Evolutionary conservation across 495 filamentous ascomycete genomes (phyloP), one percentile per base, ranked within the genome.

Genomic region (Penicillium roqueforti): DNA sequence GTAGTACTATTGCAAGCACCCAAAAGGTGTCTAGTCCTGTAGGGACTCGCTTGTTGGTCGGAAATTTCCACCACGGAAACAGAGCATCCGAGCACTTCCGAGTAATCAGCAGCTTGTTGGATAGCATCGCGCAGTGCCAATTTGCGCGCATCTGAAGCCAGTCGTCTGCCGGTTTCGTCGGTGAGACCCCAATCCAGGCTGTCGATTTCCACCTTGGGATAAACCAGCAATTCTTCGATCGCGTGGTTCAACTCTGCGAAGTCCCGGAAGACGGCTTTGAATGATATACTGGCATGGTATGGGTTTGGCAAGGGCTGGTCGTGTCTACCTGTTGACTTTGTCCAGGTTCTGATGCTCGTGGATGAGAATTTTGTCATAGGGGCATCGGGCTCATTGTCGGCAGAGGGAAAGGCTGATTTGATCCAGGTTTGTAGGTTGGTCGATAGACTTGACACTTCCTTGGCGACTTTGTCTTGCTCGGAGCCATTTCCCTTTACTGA

Each of bases 101-200:
- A 59, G 45, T 53, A 62, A 13, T 67, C 64, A 6, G 58, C 44
- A 0, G 64, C 64, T 16, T 62, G 56, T 6, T 36, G 19, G 4
- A 67, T 47, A 6, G 64, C 64, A 41, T 67, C 54, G 0, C 44
- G 51, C 38, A 67, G 47, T 19, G 61, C 64, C 47, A 53, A 13
- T 19, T 58, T 65, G 9, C 64, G 58, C 29, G 56, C 32, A 9
- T 58, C 22, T 1, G 53, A 55, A 20, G 31, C 43, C 18, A 67
- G 22, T 5, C 23, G 25, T 20, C 54, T 51, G 19, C 56, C 16
- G 1, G 64, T 65, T 5, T 34, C 56, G 2, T 67, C 58, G 5
- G 56, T 67, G 39, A 67, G 50, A 22, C 44, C 40, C 64, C 64
- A 67, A 3, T 59, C 47, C 4, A 67, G 60, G 0, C 57, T 54